Conservation (phyloP, 371 early-diverging fungal genomes). For the Mucor plumbeus region DNA sequence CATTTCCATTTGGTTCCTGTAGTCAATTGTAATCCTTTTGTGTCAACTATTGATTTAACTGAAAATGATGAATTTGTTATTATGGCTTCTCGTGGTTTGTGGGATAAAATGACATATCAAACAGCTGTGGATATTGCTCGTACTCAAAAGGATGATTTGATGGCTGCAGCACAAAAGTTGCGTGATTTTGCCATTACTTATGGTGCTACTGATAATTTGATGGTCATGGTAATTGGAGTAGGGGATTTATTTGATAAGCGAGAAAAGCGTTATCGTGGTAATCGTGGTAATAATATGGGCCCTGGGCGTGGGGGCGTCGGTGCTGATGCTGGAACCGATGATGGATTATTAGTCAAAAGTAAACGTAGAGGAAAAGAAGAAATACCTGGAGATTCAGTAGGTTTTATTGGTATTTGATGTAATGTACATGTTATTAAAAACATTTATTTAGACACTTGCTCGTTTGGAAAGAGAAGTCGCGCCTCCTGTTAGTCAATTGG, state of each 20-base stretch:
- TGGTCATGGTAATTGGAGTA: slow-evolving; percentile 87
- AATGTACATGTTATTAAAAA: slow-evolving; percentile 2
- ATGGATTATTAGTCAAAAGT: slow-evolving; percentile 36
- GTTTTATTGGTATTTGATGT: slow-evolving; percentile 6
- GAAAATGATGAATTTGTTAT: slow-evolving; percentile 92
- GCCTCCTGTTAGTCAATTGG: slow-evolving; percentile 85
- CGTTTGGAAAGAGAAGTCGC: slow-evolving; percentile 80
- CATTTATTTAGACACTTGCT: slow-evolving; percentile 50
- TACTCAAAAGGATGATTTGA: slow-evolving; percentile 72
- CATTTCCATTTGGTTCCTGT: slow-evolving; percentile 80
- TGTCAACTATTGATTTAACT: slow-evolving; percentile 71
- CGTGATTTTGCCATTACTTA: slow-evolving; percentile 89
- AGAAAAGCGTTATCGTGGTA: slow-evolving; percentile 31
- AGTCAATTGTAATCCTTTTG: slow-evolving; percentile 87
- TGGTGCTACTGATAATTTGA: slow-evolving; percentile 75
- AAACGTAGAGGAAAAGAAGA: slow-evolving; percentile 57
- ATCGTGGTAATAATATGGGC: slow-evolving; percentile 32
- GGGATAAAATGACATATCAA: slow-evolving; percentile 83
- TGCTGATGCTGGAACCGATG: slow-evolving; percentile 19
- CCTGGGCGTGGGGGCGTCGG: slow-evolving; percentile 26
- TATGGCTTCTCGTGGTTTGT: slow-evolving; percentile 80
- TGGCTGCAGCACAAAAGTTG: slow-evolving; percentile 81
- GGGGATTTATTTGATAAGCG: slow-evolving; percentile 70
- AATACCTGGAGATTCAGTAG: slow-evolving; percentile 51
- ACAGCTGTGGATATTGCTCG: slow-evolving; percentile 87